Conservation (phyloP, 2,329 filamentous ascomycete species). For the Calonectria fujianensis region DNA sequence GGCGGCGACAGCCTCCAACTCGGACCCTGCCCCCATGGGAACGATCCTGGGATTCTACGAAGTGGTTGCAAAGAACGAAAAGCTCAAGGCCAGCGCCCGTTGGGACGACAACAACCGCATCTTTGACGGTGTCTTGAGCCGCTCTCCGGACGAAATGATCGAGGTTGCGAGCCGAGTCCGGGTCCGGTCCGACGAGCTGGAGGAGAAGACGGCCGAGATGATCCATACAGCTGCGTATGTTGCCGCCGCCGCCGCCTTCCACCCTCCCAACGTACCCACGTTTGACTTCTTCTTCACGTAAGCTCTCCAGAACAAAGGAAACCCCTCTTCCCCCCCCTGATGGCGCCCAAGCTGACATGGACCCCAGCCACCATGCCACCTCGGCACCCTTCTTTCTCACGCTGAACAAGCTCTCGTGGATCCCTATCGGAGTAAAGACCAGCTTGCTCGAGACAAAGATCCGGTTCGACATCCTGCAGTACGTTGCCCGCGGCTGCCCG, state of each 20-base stretch:
- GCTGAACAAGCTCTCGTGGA: slow-evolving; percentile 77
- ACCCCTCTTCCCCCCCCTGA: neutral
- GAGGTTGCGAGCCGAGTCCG: slow-evolving; percentile 75
- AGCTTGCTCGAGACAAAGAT: slow-evolving; percentile 89
- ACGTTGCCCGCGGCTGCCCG: slow-evolving; percentile 80
- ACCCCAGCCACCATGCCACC: slow-evolving; percentile 83
- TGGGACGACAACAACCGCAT: slow-evolving; percentile 77
- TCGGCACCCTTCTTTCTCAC: slow-evolving; percentile 82
- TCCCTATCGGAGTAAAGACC: slow-evolving; percentile 76
- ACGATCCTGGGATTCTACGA: slow-evolving; percentile 74
- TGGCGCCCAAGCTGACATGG: slow-evolving; percentile 28
- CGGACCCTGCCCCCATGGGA: slow-evolving; percentile 43
- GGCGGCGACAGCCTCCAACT: slow-evolving; percentile 57
- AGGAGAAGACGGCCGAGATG: slow-evolving; percentile 77
- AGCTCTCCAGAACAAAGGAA: slow-evolving; percentile 47
- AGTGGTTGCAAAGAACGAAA: slow-evolving; percentile 72
- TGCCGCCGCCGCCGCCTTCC: slow-evolving; percentile 74
- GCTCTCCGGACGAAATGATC: slow-evolving; percentile 79
- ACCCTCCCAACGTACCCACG: slow-evolving; percentile 78
- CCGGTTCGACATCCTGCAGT: slow-evolving; percentile 83
- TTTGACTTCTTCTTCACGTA: slow-evolving; percentile 87
- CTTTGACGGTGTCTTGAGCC: slow-evolving; percentile 79
- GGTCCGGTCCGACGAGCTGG: slow-evolving; percentile 74
- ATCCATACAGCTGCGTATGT: slow-evolving; percentile 76
- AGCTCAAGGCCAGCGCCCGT: slow-evolving; percentile 70